Evolutionary conservation across 768 basidiomycete genomes (phyloP).

Genomic region (Psilocybe cubensis): DNA sequence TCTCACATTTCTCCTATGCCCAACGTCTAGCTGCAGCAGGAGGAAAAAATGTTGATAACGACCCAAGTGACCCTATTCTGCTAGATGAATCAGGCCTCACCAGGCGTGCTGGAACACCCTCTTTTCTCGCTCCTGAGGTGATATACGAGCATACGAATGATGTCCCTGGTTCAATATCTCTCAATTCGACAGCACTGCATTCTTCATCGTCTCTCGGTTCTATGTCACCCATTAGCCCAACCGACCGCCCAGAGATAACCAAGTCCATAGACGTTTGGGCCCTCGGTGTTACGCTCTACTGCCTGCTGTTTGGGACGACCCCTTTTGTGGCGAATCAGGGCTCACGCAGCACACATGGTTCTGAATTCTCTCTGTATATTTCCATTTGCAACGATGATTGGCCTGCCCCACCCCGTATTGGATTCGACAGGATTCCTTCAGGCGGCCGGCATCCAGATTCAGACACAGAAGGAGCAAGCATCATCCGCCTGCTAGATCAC

Average conservation of each 20-base stretch:
- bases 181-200: slow-evolving; percentile 12
- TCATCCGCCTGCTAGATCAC: slow-evolving; percentile 71
- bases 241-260: slow-evolving; percentile 62
- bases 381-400: slow-evolving; percentile 82
- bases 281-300: slow-evolving; percentile 93
- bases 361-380: slow-evolving; percentile 78
- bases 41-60: slow-evolving; percentile 38
- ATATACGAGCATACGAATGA: slow-evolving; percentile 64
- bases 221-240: slow-evolving; percentile 23
- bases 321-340: slow-evolving; percentile 59
- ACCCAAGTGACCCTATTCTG: slow-evolving; percentile 62
- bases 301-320: slow-evolving; percentile 85
- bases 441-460: slow-evolving; percentile 52
- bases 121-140: slow-evolving; percentile 96
- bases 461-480: slow-evolving; percentile 53
- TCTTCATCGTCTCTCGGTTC: slow-evolving; percentile 27
- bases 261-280: slow-evolving; percentile 99
- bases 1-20: slow-evolving; percentile 94
- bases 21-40: slow-evolving; percentile 74
- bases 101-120: slow-evolving; percentile 92
- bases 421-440: slow-evolving; percentile 65
- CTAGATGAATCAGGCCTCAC: slow-evolving; percentile 86
- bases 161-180: slow-evolving; percentile 27
- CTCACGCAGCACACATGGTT: slow-evolving; percentile 14
- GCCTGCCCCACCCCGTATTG: slow-evolving; percentile 69